phyloP scores from a whole-genome alignment of 108 stramenopile genomes.

The Conticribra guillardii region DNA sequence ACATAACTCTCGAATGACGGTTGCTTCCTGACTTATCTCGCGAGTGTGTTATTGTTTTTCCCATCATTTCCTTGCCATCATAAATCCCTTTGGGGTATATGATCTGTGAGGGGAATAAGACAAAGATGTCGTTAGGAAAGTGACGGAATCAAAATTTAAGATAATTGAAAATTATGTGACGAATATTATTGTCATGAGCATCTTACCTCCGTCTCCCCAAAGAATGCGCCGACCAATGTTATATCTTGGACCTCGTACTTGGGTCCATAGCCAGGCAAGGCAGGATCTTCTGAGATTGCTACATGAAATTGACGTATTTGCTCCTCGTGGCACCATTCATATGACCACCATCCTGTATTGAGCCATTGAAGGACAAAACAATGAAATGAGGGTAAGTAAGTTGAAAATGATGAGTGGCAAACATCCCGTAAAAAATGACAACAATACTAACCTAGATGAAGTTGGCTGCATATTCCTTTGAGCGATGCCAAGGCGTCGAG shows the following conservation, averaged over 20 bases:
- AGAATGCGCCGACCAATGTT: slow-evolving; percentile 61
- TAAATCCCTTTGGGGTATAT: slow-evolving; percentile 26
- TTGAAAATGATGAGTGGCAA: too few relatives aligned
- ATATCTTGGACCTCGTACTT: slow-evolving; percentile 54
- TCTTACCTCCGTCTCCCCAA: too few relatives aligned
- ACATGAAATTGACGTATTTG: slow-evolving; percentile 83
- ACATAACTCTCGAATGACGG: not conserved
- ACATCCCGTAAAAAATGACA: too few relatives aligned
- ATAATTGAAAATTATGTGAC: too few relatives aligned
- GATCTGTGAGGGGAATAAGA: too few relatives aligned
- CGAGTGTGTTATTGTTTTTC: slow-evolving; percentile 5
- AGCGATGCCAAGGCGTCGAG: slow-evolving; percentile 32
- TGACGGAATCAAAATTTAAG: too few relatives aligned
- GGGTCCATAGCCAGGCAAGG: not conserved
- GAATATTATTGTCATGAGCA: too few relatives aligned
- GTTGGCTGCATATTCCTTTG: slow-evolving; percentile 68
- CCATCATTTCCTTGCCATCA: slow-evolving; percentile 11
- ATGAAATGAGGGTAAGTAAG: too few relatives aligned
- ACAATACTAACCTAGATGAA: slow-evolving; percentile 50
- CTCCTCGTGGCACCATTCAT: slow-evolving; percentile 85
- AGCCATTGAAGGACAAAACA: too few relatives aligned
- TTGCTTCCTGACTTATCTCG: too few relatives aligned
- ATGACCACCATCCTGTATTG: slow-evolving; percentile 89
- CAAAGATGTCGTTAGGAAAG: too few relatives aligned
- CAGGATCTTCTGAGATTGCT: slow-evolving; percentile 15